Conservation (phyloP, 306 rosid genomes). For the Cicer pinnatifidum region DNA sequence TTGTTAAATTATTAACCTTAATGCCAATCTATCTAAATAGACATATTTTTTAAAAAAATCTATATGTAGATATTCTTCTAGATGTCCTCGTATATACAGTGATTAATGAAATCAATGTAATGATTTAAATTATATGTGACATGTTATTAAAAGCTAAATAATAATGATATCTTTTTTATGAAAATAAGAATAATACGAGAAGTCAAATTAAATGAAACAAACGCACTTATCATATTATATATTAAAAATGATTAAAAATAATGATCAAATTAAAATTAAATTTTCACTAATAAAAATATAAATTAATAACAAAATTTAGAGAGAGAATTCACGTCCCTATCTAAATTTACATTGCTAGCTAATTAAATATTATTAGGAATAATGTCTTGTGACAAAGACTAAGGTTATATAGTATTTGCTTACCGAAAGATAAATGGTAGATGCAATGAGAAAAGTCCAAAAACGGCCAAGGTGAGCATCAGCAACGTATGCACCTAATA, state of each 20-base stretch:
- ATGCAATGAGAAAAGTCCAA: constrained; percentile 69
- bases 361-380: background rate
- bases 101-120: background rate
- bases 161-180: too few species aligned
- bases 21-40: background rate
- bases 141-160: background rate
- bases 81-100: background rate
- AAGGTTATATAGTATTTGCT: background rate
- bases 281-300: too few species aligned
- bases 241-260: background rate
- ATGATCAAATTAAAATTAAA: background rate
- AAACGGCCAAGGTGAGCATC: constrained; percentile 88
- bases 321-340: too few species aligned
- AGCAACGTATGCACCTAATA: constrained; percentile 81
- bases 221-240: background rate
- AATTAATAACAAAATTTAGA: too few species aligned
- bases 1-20: background rate
- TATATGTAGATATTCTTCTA: background rate
- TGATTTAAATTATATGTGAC: background rate
- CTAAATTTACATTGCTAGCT: too few species aligned
- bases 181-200: background rate
- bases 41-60: background rate
- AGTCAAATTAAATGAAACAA: constrained; percentile 16
- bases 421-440: constrained; percentile 65
- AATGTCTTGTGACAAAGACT: background rate